phyloP scores from a whole-genome alignment of 2,329 filamentous ascomycete genomes.

The Talaromyces sp. region DNA sequence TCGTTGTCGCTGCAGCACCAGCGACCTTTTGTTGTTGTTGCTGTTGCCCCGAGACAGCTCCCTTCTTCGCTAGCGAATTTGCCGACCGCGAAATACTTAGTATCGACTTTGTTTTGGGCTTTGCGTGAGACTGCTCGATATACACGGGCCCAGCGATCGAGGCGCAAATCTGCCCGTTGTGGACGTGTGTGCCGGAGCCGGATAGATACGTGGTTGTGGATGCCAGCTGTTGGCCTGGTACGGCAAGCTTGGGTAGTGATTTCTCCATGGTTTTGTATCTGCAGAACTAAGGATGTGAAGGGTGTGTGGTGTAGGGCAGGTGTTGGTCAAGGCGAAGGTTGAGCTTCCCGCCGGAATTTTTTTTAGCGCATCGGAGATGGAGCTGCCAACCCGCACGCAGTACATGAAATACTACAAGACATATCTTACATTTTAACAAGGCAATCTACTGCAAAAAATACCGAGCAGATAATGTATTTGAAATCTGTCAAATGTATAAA shows the following conservation, averaged over 20 bases:
- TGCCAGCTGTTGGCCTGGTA: constrained; percentile 80
- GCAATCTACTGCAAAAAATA: background rate
- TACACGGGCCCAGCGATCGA: constrained; percentile 73
- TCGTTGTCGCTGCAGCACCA: constrained; percentile 6
- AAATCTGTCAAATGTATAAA: constrained; percentile 16
- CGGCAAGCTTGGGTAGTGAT: constrained; percentile 50
- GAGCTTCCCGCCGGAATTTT: background rate
- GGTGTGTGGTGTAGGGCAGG: background rate
- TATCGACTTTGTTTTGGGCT: constrained; percentile 32
- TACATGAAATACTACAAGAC: background rate
- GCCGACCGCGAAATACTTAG: constrained; percentile 30
- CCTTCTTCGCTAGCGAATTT: background rate
- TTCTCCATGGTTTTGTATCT: constrained; percentile 20
- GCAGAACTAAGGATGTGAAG: too few species aligned
- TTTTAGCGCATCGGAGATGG: background rate
- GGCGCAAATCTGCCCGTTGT: constrained; percentile 69
- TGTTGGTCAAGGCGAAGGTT: constrained; percentile 1
- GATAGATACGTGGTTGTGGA: constrained; percentile 61
- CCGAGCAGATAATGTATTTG: background rate
- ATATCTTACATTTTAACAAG: background rate
- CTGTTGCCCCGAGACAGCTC: background rate
- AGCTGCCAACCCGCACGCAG: background rate
- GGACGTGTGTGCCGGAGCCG: constrained; percentile 79
- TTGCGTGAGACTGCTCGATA: constrained; percentile 41
- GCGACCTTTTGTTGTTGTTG: background rate